Base-by-base conservation (phyloP, 2,329 filamentous ascomycete species). In the Cercospora zeae-maydis region DNA sequence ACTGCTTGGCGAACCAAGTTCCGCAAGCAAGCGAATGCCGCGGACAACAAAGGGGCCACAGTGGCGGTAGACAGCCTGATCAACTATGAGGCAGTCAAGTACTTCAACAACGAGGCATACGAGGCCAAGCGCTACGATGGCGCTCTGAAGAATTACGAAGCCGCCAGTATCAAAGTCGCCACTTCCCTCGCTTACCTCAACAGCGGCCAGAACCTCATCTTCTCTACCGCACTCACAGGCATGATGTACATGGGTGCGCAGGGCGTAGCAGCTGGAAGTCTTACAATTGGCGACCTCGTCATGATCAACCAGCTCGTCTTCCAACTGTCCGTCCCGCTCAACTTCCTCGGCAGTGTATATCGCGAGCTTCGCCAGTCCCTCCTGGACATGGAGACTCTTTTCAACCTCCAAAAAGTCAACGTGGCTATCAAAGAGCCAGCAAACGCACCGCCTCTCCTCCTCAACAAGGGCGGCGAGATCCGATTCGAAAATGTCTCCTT, bases 241-340 rank as follows among this genome's bases (percentile, higher is more conserved):
- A 99, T 99, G 93, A 99, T 99, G 95, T 98, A 96, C 75, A 84
- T 98, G 62, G 95, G 93, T 5, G 92, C 92, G 24, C 87, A 93
- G 71, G 96, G 96, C 36, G 92, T 99, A 1, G 92, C 91, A 1
- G 82, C 80, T 2, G 93, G 93, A 13, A 80, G 82, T 5, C 79
- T 99, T 71, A 97, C 93, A 0, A 93, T 99, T 13, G 95, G 95
- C 63, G 96, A 99, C 75, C 83, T 99, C 33, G 95, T 99, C 74
- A 96, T 99, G 91, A 92, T 99, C 69, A 99, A 99, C 76, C 95
- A 98, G 80, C 87, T 99, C 16, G 93, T 99, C 63, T 99, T 99
- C 79, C 95, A 99, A 78, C 87, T 99, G 5, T 97, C 92, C 0
- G 92, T 99, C 3, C 95, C 95, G 0, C 84, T 99, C 64, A 99